Evolutionary conservation across 352 stramenopile species (phyloP).

Genomic region (Globisporangium nagaii): DNA sequence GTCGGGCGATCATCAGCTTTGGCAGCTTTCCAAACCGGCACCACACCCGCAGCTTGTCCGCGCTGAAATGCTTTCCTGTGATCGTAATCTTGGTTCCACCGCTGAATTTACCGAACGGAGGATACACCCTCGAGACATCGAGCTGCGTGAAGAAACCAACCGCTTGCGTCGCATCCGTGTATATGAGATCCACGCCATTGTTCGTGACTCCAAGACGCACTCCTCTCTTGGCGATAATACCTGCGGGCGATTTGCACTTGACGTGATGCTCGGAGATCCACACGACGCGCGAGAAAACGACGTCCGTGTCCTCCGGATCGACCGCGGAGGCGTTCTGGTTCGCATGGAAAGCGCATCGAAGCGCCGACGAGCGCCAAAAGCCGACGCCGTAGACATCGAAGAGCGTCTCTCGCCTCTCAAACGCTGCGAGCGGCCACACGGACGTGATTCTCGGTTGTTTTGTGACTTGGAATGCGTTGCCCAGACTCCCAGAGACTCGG

Average conservation of each 20-base stretch:
- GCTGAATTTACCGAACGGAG: conserved; percentile 25
- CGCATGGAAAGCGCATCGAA: conserved; percentile 39
- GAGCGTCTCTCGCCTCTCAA: conserved; percentile 36
- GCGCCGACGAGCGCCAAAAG: conserved; percentile 37
- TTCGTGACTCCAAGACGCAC: conserved; percentile 39
- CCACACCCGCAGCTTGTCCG: conserved; percentile 22
- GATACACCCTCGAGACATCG: conserved; percentile 40
- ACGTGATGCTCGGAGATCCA: conserved; percentile 51
- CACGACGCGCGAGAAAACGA: conserved; percentile 14
- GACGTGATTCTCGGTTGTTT: conserved; percentile 27
- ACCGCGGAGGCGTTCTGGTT: background rate
- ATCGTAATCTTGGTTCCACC: conserved; percentile 59
- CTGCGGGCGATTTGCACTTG: conserved; percentile 32
- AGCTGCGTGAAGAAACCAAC: conserved; percentile 31
- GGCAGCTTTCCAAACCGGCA: conserved; percentile 57
- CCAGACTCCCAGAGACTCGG: conserved; percentile 18
- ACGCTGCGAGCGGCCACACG: conserved; percentile 30
- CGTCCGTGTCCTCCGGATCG: background rate
- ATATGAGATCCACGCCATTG: conserved; percentile 39
- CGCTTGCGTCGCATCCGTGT: conserved; percentile 5
- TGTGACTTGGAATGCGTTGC: conserved; percentile 38
- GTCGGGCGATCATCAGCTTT: conserved; percentile 20
- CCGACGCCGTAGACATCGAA: conserved; percentile 59
- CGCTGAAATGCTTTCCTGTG: conserved; percentile 45
- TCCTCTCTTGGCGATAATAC: conserved; percentile 13